Base-by-base conservation (phyloP, 169 alveolate species). In the Plasmodium yoelii region DNA sequence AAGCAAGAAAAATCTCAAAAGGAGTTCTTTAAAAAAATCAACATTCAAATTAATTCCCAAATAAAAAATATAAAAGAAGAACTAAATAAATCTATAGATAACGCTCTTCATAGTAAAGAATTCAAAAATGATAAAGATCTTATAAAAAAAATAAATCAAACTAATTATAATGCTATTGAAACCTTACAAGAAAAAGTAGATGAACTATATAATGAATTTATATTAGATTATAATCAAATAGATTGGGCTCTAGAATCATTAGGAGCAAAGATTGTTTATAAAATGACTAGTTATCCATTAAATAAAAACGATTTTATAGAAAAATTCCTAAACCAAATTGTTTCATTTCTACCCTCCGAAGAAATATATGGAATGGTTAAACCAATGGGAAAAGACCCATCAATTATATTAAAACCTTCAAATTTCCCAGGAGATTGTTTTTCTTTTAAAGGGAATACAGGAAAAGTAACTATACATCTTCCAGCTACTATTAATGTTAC, bases 221-320 rank as follows among this genome's bases (percentile, higher is more conserved):
- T 82, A 55, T 82, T 82, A 67, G 90, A 82, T 67, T 82, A 82
- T 47, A 82, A 82, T 42, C 56, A 82, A 82, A 82, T 82, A 8
- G 90, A 82, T 82, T 82, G 90, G 90, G 90, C 90, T 44, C 49
- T 82, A 55, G 90, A 82, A 82, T 82, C 90, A 53, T 46, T 82
- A 82, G 90, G 90, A 9, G 90, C 90, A 19, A 82, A 60, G 55
- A 82, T 82, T 59, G 90, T 82, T 15, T 82, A 82, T 61, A 82
- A 82, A 82, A 82, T 82, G 90, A 82, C 90, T 44, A 82, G 90
- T 55, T 82, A 80, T 22, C 90, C 90, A 34, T 61, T 82, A 56
- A 82, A 82, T 82, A 56, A 53, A 82, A 82, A 82, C 55, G 90
- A 82, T 47, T 65, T 82, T 44, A 67, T 82, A 12, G 90, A 82